Conservation (phyloP, 2,329 filamentous ascomycete species). For the Beauveria australis region DNA sequence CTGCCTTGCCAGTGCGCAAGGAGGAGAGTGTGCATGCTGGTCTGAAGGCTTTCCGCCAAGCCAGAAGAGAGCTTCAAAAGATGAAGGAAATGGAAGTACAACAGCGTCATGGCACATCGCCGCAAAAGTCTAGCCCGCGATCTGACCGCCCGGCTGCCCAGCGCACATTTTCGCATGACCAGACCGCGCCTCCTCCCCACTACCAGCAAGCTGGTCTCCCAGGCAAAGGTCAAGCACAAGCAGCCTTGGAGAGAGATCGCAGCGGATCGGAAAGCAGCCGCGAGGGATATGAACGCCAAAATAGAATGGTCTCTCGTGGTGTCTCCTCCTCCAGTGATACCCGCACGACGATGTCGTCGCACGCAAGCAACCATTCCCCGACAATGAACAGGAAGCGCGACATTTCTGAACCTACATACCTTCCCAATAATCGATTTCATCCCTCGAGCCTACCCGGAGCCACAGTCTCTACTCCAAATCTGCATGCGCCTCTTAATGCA, state of each 20-base stretch:
- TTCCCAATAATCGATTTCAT: slow-evolving; percentile 25
- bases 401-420: slow-evolving; percentile 42
- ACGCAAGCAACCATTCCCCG: slow-evolving; percentile 29
- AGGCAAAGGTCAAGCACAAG: slow-evolving; percentile 20
- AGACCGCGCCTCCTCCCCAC: slow-evolving; percentile 34
- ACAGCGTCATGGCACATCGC: slow-evolving; percentile 30
- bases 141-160: slow-evolving; percentile 20
- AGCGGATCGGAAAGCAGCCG: slow-evolving; percentile 49
- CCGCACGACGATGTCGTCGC: slow-evolving; percentile 15
- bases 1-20: slow-evolving; percentile 20
- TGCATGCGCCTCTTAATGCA: slow-evolving; percentile 26
- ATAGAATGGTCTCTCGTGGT: slow-evolving; percentile 11
- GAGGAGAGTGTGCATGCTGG: slow-evolving; percentile 41
- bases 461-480: slow-evolving; percentile 28
- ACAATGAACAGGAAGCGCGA: slow-evolving; percentile 31
- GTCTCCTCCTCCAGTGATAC: slow-evolving; percentile 22
- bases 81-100: slow-evolving; percentile 45
- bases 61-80: slow-evolving; percentile 47
- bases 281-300: slow-evolving; percentile 30
- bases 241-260: slow-evolving; percentile 39
- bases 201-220: slow-evolving; percentile 33
- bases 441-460: slow-evolving; percentile 26
- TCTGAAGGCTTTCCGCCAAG: slow-evolving; percentile 49
- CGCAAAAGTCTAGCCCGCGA: slow-evolving; percentile 9
- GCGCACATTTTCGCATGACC: slow-evolving; percentile 35